Evolutionary conservation across 2,329 filamentous ascomycete genomes (phyloP), one percentile per base, ranked within the genome.

Genomic region (Fusarium agapanthi): DNA sequence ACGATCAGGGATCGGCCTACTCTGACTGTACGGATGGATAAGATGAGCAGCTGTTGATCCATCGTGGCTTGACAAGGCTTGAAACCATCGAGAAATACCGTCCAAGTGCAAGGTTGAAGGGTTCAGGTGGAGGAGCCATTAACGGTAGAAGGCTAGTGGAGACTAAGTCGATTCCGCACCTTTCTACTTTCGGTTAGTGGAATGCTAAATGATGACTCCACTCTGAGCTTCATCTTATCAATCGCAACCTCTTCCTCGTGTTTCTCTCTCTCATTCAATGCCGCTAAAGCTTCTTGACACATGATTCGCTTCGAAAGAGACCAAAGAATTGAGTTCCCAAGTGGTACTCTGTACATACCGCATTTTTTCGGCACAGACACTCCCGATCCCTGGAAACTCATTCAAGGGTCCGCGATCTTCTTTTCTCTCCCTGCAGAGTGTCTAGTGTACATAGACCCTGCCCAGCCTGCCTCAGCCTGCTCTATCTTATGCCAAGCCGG

Each of bases 161-260:
- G 44, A 28, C 12, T 1, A 22, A 16, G 20, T 16, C 7, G 24
- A 22, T 51, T 15, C 26, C 20, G 22, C 20, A 3, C 41, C 14
- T 47, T 64, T 7, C 66, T 20, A 2, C 7, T 60, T 43, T 5
- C 11, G n/a, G 54, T 6, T 50, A 43, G 35, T 41, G 24, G 16
- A 5, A 7, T 18, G 6, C 20, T 16, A 24, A 24, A 28, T 26
- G 35, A 41, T 60, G 51, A 22, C 38, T n/a, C 57, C 70, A 47
- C 61, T 24, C 38, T n/a, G 11, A 53, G 61, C 66, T 64, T 57
- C 70, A 75, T 77, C 75, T 75, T 76, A 76, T 76, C 75, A 77
- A 75, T 75, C 73, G 73, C 61, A 58, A 41, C 48, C 63, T 35
- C 41, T 58, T 47, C 32, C 28, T 65, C 51, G 24, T 57, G 40